phyloP scores from a whole-genome alignment of 768 basidiomycete species.

The Lactifluus pinguis region DNA sequence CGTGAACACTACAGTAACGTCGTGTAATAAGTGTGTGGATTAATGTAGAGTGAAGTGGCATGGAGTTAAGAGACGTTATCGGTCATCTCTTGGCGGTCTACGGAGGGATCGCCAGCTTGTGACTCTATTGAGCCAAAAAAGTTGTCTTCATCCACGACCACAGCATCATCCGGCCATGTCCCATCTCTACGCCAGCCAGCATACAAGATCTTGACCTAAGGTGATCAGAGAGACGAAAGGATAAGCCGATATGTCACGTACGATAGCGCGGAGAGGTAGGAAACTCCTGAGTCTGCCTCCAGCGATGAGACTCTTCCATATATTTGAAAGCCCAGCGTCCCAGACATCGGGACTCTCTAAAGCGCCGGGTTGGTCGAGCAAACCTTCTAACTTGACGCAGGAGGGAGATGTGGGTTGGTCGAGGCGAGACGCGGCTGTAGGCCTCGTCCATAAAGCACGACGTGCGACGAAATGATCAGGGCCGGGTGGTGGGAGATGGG shows the following conservation, averaged over 20 bases:
- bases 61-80: background rate
- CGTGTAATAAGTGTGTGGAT: background rate
- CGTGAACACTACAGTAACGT: background rate
- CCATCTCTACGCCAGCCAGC: constrained; percentile 68
- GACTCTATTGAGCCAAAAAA: constrained; percentile 12
- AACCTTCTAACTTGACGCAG: constrained; percentile 34
- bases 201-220: constrained; percentile 62
- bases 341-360: constrained; percentile 45
- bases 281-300: constrained; percentile 51
- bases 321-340: constrained; percentile 46
- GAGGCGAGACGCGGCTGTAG: constrained; percentile 22
- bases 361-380: constrained; percentile 40
- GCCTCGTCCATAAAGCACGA: constrained; percentile 46
- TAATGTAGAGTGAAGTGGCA: background rate
- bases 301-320: constrained; percentile 53
- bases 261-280: constrained; percentile 57
- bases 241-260: constrained; percentile 30
- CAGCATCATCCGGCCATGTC: constrained; percentile 60
- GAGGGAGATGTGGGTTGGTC: constrained; percentile 21
- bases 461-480: constrained; percentile 55
- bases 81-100: background rate
- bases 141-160: constrained; percentile 13
- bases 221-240: constrained; percentile 9
- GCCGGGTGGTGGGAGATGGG: constrained; percentile 50
- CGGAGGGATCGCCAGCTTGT: background rate